These are phyloP conservation scores for Barbatosphaeria neglecta DNA, from an alignment of 495 filamentous ascomycete species.

Conservation along the genomic window DNA sequence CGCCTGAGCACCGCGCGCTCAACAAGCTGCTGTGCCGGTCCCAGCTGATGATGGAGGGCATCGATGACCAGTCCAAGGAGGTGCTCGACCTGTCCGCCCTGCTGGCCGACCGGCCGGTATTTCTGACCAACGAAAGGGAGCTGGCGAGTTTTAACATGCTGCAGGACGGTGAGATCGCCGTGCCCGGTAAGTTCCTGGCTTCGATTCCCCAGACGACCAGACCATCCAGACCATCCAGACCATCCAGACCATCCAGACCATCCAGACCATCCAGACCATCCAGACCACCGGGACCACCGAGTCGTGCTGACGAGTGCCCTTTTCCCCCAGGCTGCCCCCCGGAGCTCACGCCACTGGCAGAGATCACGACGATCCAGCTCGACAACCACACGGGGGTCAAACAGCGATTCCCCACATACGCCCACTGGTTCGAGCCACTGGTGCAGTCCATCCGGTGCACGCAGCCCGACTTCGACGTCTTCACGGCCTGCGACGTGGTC, in stretches of 20 bases:
- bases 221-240: no score
- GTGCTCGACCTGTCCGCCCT: background rate
- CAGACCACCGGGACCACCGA: no score
- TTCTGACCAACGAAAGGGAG: constrained; percentile 2
- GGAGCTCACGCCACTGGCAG: constrained; percentile 3
- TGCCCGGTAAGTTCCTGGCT: constrained; percentile 9
- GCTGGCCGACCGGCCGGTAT: background rate
- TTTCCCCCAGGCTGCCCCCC: constrained; percentile 7
- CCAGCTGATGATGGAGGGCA: background rate
- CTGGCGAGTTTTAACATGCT: constrained; percentile 16
- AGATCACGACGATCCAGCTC: background rate
- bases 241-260: no score
- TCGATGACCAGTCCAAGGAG: background rate
- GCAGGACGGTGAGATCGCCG: constrained; percentile 8
- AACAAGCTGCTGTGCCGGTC: background rate
- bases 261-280: no score
- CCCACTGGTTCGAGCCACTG: constrained; percentile 10
- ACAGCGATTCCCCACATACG: constrained; percentile 1
- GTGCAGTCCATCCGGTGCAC: constrained; percentile 6
- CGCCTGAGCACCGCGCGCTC: background rate
- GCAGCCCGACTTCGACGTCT: constrained; percentile 4
- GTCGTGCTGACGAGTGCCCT: no score
- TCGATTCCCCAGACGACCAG: no score
- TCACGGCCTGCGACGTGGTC: constrained; percentile 4
- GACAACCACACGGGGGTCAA: constrained; percentile 4